Base-by-base conservation (phyloP, 140 eudicot genomes). In the Cichorium intybus region DNA sequence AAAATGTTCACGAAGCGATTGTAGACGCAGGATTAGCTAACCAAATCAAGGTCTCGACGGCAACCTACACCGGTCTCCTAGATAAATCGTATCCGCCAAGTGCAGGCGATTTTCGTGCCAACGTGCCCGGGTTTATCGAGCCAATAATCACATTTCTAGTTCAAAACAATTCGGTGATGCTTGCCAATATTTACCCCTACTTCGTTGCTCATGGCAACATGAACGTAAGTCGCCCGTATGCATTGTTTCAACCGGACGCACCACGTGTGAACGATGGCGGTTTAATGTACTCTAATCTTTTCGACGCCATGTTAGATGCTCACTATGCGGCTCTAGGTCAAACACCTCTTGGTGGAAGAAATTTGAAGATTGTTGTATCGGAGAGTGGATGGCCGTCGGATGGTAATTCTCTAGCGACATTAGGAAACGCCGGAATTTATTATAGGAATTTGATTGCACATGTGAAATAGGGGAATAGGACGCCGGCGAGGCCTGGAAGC, bases 11-110 rank as follows among this genome's bases (percentile, higher is more conserved):
- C 18, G 70, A 35, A 23, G 77, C 81, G 2, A 48, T 85, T 3
- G 31, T 29, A 3, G 62, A 49, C 0, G 66, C 64, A 0, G 43
- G 77, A 1, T 68, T 79, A 20, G 77, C 60, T 7, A 58, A 39
- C 51, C 77, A 72, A 47, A 73, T 85, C 31, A 85, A 69, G 61
- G 93, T 81, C 48, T 75, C 88, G 7, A 85, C 88, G 0, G 68
- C 83, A 7, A 49, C 82, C 6, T 69, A 60, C 35, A 69, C 77
- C 0, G 77, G 75, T n/a, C 61, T 81, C 5, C 37, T 76, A 5
- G 35, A 5, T 12, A 7, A 43, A 14, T 16, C 82, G 0, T 75
- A 15, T 35, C 87, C 93, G 0, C 93, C 93, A 0, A 79, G 85
- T 1, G 7, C 15, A 0, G 81, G 79, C 8, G 51, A 10, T 1